phyloP scores from a whole-genome alignment of 257 asterid species.

The Primulina eburnea region DNA sequence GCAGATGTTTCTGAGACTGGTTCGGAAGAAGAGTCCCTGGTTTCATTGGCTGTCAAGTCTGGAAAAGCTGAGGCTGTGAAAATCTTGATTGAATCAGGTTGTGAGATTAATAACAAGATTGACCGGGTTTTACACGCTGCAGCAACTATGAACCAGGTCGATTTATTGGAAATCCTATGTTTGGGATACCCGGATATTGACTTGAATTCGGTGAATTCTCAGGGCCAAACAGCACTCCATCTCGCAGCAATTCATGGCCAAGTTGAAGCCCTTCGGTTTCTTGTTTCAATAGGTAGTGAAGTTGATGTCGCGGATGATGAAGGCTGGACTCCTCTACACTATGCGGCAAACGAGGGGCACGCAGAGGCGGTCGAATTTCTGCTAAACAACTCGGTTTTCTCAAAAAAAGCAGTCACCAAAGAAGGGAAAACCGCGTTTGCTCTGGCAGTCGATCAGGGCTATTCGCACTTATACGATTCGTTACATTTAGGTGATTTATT shows the following conservation, averaged over 20 bases:
- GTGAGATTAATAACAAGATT: slow-evolving; percentile 20
- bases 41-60: slow-evolving; percentile 48
- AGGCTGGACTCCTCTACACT: slow-evolving; percentile 63
- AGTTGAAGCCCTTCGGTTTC: slow-evolving; percentile 43
- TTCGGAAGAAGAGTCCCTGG: slow-evolving; percentile 24
- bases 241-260: slow-evolving; percentile 47
- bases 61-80: slow-evolving; percentile 41
- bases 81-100: slow-evolving; percentile 55
- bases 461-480: slow-evolving; percentile 38
- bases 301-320: slow-evolving; percentile 34
- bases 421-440: slow-evolving; percentile 60
- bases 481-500: slow-evolving; percentile 47
- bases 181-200: slow-evolving; percentile 44
- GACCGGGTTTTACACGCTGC: slow-evolving; percentile 52
- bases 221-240: slow-evolving; percentile 58
- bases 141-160: slow-evolving; percentile 40
- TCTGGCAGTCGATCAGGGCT: slow-evolving; percentile 47
- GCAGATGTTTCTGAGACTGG: slow-evolving; percentile 50
- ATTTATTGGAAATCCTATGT: slow-evolving; percentile 52
- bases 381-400: slow-evolving; percentile 32
- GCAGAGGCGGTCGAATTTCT: slow-evolving; percentile 37
- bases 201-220: slow-evolving; percentile 38
- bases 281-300: slow-evolving; percentile 45
- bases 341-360: slow-evolving; percentile 46
- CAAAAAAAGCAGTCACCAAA: slow-evolving; percentile 41